Percentiles rank a stretch among this genome's conserved stretches.
phyloP scores from a whole-genome alignment of 2,329 filamentous ascomycete genomes.

The Fusarium cicatricum region DNA sequence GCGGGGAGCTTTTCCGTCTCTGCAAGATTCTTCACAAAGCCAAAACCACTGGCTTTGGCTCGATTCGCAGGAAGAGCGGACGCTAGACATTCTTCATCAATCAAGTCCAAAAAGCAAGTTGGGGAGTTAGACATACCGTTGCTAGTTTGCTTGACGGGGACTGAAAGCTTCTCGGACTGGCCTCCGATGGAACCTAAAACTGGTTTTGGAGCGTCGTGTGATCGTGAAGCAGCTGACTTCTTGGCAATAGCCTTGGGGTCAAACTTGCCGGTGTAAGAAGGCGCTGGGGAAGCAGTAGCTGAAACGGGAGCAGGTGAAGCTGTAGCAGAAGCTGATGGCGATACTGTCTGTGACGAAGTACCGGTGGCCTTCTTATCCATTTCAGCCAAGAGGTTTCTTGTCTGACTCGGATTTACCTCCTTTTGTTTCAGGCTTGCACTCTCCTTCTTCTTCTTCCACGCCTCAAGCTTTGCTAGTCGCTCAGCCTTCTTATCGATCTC shows the following conservation, averaged over 20 bases:
- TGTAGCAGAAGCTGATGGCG: constrained; percentile 61
- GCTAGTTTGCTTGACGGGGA: constrained; percentile 45
- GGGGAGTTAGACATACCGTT: constrained; percentile 46
- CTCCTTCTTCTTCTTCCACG: constrained; percentile 92
- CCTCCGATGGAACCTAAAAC: constrained; percentile 57
- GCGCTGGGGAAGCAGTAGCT: constrained; percentile 59
- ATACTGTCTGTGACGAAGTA: constrained; percentile 53
- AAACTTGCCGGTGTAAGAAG: constrained; percentile 79
- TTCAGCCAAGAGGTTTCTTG: constrained; percentile 73
- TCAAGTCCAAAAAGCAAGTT: not conserved
- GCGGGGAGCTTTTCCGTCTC: constrained; percentile 72
- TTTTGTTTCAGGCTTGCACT: constrained; percentile 77
- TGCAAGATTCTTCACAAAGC: constrained; percentile 72
- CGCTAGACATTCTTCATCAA: constrained; percentile 46
- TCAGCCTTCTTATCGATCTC: constrained; percentile 81
- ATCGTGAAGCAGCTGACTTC: constrained; percentile 70
- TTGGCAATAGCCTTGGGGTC: constrained; percentile 88
- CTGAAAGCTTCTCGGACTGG: constrained; percentile 48
- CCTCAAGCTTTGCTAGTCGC: constrained; percentile 81
- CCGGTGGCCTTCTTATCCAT: constrained; percentile 75
- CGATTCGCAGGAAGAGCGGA: constrained; percentile 72
- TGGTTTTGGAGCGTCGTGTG: constrained; percentile 60
- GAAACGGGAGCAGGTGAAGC: constrained; percentile 58
- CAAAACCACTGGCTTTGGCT: constrained; percentile 83
- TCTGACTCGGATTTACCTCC: constrained; percentile 70